These are phyloP conservation scores for Magnaporthiopsis incrustans DNA, from an alignment of 2,329 filamentous ascomycete species.

Conservation along the genomic window DNA sequence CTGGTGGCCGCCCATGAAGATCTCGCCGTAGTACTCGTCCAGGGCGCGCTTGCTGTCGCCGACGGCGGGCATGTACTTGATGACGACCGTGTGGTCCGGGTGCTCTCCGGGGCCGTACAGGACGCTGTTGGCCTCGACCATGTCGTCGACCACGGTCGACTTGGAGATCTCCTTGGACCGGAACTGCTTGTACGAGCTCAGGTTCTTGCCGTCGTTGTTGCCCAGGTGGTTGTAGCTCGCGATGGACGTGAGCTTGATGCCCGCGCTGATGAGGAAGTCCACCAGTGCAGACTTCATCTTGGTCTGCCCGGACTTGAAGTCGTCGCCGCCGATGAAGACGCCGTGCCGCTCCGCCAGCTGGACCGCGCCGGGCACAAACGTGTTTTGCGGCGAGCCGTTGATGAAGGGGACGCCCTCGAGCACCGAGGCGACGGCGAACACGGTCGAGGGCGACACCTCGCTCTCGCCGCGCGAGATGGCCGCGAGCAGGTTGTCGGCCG, in stretches of 20 bases:
- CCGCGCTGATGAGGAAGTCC: conserved; percentile 96
- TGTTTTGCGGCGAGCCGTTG: conserved; percentile 99
- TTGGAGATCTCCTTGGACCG: conserved; percentile 99
- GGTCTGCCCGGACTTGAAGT: conserved; percentile 99
- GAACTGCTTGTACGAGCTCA: conserved; percentile 97
- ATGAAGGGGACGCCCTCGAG: conserved; percentile 89
- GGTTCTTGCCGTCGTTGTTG: conserved; percentile 98
- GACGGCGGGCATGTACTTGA: conserved; percentile 99
- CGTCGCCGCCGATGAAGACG: conserved; percentile 92
- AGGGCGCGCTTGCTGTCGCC: conserved; percentile 98
- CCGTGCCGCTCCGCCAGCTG: conserved; percentile 79
- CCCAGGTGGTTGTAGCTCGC: conserved; percentile 98
- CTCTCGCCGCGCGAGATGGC: conserved; percentile 80
- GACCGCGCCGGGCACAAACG: conserved; percentile 89
- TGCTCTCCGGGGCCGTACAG: conserved; percentile 90
- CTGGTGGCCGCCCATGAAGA: conserved; percentile 97
- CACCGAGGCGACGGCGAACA: conserved; percentile 93
- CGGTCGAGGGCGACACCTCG: conserved; percentile 89
- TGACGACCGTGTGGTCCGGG: conserved; percentile 96
- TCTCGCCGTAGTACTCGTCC: conserved; percentile 98
- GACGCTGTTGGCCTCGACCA: conserved; percentile 91
- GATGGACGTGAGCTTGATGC: conserved; percentile 98
- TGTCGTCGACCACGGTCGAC: conserved; percentile 98
- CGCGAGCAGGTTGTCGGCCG: conserved; percentile 84
- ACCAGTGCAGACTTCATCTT: conserved; percentile 99